phyloP scores from a whole-genome alignment of 805 yeast genomes.

The Pichia manshurica region DNA sequence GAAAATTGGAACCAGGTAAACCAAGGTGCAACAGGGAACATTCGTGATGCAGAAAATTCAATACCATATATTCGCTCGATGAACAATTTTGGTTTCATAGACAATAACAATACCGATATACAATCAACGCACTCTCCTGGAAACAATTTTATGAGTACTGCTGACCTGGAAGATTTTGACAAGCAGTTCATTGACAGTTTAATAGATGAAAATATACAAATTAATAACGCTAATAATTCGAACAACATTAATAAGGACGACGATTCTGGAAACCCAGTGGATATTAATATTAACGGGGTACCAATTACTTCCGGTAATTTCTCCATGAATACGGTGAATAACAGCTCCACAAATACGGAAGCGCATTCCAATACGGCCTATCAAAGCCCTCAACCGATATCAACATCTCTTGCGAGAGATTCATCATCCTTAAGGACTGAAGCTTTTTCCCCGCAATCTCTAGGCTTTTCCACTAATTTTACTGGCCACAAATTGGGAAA shows the following conservation, averaged over 20 bases:
- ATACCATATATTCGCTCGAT: not conserved
- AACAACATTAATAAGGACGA: not conserved
- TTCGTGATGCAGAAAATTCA: not conserved
- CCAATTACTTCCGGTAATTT: not conserved
- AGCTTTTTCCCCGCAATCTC: conserved; percentile 27
- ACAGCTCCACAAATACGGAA: not conserved
- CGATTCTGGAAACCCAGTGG: not conserved
- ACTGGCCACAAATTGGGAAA: conserved; percentile 8
- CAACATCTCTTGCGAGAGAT: conserved; percentile 1
- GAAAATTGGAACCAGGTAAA: not conserved
- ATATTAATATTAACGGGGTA: not conserved
- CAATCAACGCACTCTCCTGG: no score
- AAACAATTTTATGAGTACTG: not conserved
- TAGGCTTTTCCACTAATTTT: conserved; percentile 16
- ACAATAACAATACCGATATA: not conserved
- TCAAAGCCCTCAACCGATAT: conserved; percentile 5
- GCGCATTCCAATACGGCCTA: not conserved
- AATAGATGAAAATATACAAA: not conserved
- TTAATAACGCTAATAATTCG: not conserved
- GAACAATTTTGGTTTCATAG: not conserved
- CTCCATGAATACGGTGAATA: not conserved
- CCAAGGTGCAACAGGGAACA: no score
- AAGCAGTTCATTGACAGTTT: conserved; percentile 1
- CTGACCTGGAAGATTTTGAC: conserved; percentile 1
- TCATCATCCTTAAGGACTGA: conserved; percentile 9